These are phyloP conservation scores for Chlorencoelia australis DNA, from an alignment of 2,329 filamentous ascomycete species.

Conservation along the genomic window DNA sequence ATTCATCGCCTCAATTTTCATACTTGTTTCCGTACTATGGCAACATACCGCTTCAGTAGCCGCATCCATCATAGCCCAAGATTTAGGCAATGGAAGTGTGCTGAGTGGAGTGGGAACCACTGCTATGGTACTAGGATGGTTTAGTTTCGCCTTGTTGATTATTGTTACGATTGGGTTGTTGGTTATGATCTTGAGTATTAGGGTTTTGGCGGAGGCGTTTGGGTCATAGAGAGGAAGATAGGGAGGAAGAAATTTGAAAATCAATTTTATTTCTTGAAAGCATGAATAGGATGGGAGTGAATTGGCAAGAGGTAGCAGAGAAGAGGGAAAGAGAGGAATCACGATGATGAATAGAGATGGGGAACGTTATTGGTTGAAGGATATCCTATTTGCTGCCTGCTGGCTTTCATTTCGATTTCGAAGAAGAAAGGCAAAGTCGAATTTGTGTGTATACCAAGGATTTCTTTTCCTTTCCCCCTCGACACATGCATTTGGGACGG, in stretches of 20 bases:
- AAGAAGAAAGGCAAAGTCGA: too few species aligned
- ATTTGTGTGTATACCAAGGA: too few species aligned
- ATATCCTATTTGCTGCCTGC: too few species aligned
- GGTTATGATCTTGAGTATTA: conserved; percentile 93
- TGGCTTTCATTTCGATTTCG: too few species aligned
- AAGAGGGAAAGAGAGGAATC: too few species aligned
- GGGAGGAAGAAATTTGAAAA: conserved; percentile 2
- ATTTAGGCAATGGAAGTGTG: conserved; percentile 83
- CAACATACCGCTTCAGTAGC: conserved; percentile 95
- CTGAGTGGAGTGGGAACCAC: conserved; percentile 81
- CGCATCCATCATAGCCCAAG: conserved; percentile 85
- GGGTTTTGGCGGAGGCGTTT: conserved; percentile 53
- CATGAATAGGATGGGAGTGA: too few species aligned
- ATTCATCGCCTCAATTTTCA: conserved; percentile 63
- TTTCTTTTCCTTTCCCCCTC: too few species aligned
- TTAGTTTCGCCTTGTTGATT: conserved; percentile 85
- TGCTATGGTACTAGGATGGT: conserved; percentile 97
- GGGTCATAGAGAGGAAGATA: conserved; percentile 11
- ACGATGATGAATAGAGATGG: too few species aligned
- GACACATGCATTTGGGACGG: too few species aligned
- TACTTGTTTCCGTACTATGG: conserved; percentile 71
- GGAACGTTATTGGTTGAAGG: too few species aligned
- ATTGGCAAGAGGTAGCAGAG: too few species aligned
- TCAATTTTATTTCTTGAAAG: too few species aligned
- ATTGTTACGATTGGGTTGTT: conserved; percentile 91